Evolutionary conservation across 805 yeast species (phyloP).

Genomic region (Candida silvatica): DNA sequence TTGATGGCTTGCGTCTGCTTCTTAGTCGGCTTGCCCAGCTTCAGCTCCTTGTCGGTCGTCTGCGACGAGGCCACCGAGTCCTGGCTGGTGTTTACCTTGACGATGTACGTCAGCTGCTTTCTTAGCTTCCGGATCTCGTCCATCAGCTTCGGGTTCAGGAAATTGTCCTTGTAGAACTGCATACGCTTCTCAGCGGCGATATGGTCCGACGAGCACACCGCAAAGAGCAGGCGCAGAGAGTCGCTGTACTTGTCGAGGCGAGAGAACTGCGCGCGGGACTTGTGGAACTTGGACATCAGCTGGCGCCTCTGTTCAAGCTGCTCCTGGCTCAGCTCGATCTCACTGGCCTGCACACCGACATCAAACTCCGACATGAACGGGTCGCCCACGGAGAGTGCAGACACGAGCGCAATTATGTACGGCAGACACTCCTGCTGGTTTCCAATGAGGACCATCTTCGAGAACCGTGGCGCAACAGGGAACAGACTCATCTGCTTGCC

Average conservation of each 20-base stretch:
- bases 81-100: slow-evolving; percentile 52
- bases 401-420: slow-evolving; percentile 83
- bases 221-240: slow-evolving; percentile 65
- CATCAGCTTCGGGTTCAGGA: slow-evolving; percentile 72
- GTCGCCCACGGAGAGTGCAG: slow-evolving; percentile 90
- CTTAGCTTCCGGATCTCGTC: slow-evolving; percentile 79
- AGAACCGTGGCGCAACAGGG: slow-evolving; percentile 90
- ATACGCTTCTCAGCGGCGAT: slow-evolving; percentile 40
- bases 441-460: slow-evolving; percentile 83
- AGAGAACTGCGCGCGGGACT: slow-evolving; percentile 52
- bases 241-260: slow-evolving; percentile 71
- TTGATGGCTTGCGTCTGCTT: slow-evolving; percentile 70
- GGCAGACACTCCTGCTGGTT: slow-evolving; percentile 82
- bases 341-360: slow-evolving; percentile 39
- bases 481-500: slow-evolving; percentile 85
- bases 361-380: slow-evolving; percentile 76
- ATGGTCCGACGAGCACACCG: slow-evolving; percentile 82
- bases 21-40: slow-evolving; percentile 58
- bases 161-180: slow-evolving; percentile 49
- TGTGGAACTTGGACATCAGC: slow-evolving; percentile 42
- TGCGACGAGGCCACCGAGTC: slow-evolving; percentile 47
- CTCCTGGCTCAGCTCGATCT: slow-evolving; percentile 21
- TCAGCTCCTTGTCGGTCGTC: slow-evolving; percentile 32
- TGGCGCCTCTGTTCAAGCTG: slow-evolving; percentile 28
- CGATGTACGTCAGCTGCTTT: slow-evolving; percentile 69